Evolutionary conservation across 2,329 filamentous ascomycete genomes (phyloP), one percentile per base, ranked within the genome.

Genomic region (Trichoderma oligosporum): DNA sequence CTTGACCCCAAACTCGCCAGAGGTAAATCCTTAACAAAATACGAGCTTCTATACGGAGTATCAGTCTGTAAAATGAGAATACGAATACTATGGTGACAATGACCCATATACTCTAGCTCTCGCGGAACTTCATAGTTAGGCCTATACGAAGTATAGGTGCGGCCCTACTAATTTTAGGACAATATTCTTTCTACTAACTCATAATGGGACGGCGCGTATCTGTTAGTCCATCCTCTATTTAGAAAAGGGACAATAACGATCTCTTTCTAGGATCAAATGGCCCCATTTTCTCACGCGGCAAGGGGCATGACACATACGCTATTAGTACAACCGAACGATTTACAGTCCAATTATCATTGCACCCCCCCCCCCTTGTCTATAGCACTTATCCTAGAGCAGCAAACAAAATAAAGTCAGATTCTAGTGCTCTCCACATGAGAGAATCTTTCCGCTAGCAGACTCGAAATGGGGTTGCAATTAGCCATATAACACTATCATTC

Each of bases 381-480:
- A 29, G 52, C 52, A 55, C 52, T 55, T 55, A 20, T 55, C 52
- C 52, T 41, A 46, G 52, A 55, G 52, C 31, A 46, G 52, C 41
- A 52, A 16, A 29, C 4, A 46, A 31, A 55, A 45, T 55, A 45
- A 46, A 46, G 41, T 55, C 41, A 55, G 52, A 55, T 55, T 20
- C 52, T 46, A 55, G 41, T 55, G 29, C 41, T 38, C 41, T 46
- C 52, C 52, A 55, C 41, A 22, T 31, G 29, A 31, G 36, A 22
- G 31, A 38, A 38, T 45, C 52, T 46, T 38, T 54, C 42, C 39
- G 31, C 27, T 38, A 52, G 36, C 41, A n/a, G 22, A 11, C 41
- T 20, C 29, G 18, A 33, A 24, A 14, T 36, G 52, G 45, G 31
- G 29, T 31, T 29, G 18, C 38, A 42, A 42, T 52, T 52, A 31